A percentile compares a stretch with the other conserved stretches of the same genome.
Evolutionary conservation across 345 rosid genomes (phyloP).

Genomic region (Salix brachista): DNA sequence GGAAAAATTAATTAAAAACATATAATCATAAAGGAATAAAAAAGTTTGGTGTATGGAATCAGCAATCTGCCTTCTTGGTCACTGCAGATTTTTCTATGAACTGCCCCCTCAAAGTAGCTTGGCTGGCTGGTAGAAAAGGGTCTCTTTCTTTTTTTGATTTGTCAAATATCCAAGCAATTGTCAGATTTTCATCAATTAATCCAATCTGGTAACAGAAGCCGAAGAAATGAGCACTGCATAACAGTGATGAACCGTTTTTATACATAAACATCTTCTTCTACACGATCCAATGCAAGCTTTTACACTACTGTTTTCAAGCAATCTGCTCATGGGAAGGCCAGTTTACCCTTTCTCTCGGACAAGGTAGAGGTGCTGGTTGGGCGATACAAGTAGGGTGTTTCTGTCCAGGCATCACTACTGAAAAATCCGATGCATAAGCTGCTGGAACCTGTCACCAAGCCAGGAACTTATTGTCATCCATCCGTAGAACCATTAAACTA

Average conservation of each 20-base stretch:
- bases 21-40: no score
- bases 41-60: no score
- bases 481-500: background rate
- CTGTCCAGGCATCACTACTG: conserved; percentile 89
- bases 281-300: background rate
- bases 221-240: background rate
- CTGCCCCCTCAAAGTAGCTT: background rate
- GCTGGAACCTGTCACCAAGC: conserved; percentile 33
- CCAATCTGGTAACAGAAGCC: background rate
- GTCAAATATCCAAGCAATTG: background rate
- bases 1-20: no score
- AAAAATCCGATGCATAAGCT: conserved; percentile 51
- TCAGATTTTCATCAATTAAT: background rate
- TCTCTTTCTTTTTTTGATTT: background rate
- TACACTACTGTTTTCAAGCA: conserved; percentile 13
- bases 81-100: background rate
- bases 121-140: background rate
- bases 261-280: background rate
- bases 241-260: background rate
- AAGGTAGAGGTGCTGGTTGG: conserved; percentile 87
- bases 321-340: conserved; percentile 58
- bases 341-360: conserved; percentile 58
- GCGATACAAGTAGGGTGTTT: conserved; percentile 71
- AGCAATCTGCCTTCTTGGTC: no score
- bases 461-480: background rate